These are phyloP conservation scores for Hypoxylon rickii DNA, from an alignment of 495 filamentous ascomycete genomes.

Conservation along the genomic window DNA sequence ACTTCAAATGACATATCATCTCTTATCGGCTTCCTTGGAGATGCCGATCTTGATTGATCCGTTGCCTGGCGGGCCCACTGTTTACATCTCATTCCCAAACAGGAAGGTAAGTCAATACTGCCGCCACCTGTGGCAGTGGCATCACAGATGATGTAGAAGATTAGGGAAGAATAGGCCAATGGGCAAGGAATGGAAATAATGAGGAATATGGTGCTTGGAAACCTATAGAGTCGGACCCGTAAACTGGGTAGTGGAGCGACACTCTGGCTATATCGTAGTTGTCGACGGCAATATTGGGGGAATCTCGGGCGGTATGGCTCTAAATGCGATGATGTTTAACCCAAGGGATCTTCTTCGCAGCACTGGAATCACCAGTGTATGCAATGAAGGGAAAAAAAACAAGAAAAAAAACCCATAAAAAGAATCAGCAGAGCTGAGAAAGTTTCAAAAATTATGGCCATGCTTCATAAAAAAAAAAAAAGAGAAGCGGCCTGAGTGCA, in stretches of 20 bases:
- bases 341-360: constrained; percentile 16
- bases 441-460: constrained; percentile 14
- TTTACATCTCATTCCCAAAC: constrained; percentile 10
- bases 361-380: constrained; percentile 7
- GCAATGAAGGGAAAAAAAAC: constrained; percentile 15
- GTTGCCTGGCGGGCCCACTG: constrained; percentile 16
- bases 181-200: background rate
- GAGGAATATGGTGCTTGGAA: too few relatives aligned
- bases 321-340: too few relatives aligned
- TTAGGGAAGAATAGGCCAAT: background rate
- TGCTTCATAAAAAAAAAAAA: background rate
- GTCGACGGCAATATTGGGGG: too few relatives aligned
- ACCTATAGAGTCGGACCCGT: too few relatives aligned
- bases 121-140: background rate
- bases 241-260: too few relatives aligned
- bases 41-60: constrained; percentile 21
- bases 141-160: background rate
- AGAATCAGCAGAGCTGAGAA: constrained; percentile 17
- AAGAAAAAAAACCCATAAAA: background rate
- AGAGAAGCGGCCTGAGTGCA: background rate
- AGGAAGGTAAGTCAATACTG: constrained; percentile 17
- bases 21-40: constrained; percentile 5
- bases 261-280: too few relatives aligned
- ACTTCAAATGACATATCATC: background rate
- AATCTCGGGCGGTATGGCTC: too few relatives aligned